phyloP scores from a whole-genome alignment of 148 eudicot genomes.

The Cornus kousa region DNA sequence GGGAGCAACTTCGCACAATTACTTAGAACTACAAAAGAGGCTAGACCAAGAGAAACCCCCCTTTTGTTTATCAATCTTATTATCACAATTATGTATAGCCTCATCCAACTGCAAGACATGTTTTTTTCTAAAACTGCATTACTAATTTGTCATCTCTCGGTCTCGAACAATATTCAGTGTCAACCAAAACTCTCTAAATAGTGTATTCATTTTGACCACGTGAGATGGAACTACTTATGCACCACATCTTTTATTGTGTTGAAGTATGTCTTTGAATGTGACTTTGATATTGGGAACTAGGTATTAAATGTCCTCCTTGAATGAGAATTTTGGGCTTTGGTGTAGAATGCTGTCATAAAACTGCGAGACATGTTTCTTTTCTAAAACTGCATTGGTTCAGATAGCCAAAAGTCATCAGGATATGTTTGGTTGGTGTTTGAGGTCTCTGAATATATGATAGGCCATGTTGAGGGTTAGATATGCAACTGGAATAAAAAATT shows the following conservation, averaged over 20 bases:
- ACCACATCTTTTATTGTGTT: neutral
- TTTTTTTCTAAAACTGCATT: neutral
- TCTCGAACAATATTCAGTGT: neutral
- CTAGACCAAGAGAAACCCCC: no score
- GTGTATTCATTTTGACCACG: neutral
- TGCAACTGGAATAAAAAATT: no score
- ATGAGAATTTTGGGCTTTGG: neutral
- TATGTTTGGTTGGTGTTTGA: neutral
- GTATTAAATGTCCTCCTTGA: neutral
- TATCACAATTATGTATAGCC: no score
- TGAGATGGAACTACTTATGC: neutral
- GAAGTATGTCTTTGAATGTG: neutral
- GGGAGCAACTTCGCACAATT: no score
- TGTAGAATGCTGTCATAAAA: neutral
- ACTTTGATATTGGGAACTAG: neutral
- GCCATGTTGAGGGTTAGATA: neutral
- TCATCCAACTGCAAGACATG: no score
- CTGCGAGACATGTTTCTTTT: no score
- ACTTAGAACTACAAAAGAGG: no score
- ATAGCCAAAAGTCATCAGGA: neutral
- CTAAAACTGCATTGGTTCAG: neutral
- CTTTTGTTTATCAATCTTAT: no score
- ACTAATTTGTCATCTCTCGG: neutral
- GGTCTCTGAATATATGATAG: neutral
- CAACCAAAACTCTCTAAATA: neutral